A percentile compares a stretch with the other conserved stretches of the same genome.
Conservation (phyloP, 2,329 filamentous ascomycete species). For the Aspergillus caelatus region DNA sequence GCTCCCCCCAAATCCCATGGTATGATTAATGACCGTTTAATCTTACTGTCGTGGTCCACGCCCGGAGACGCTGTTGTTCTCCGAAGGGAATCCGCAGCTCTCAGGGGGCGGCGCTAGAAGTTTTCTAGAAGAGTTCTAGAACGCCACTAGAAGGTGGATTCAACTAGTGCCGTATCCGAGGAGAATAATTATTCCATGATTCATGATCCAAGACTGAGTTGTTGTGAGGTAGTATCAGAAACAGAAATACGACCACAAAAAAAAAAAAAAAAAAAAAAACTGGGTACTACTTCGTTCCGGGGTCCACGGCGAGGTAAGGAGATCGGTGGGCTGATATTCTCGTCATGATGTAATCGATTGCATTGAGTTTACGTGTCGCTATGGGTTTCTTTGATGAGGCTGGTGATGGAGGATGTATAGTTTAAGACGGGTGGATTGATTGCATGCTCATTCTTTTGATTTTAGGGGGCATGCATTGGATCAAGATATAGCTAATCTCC, state of each 20-base stretch:
- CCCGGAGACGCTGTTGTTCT: neutral
- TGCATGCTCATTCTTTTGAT: neutral
- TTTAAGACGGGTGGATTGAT: neutral
- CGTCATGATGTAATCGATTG: slow-evolving; percentile 3
- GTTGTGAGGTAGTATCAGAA: neutral
- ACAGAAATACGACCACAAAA: neutral
- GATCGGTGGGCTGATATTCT: slow-evolving; percentile 2
- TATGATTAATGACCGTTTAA: slow-evolving; percentile 6
- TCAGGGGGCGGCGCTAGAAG: slow-evolving; percentile 29
- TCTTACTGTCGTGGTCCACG: neutral
- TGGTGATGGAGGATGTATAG: neutral
- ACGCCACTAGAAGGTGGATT: slow-evolving; percentile 27
- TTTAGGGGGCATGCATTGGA: neutral
- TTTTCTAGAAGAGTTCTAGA: slow-evolving; percentile 37
- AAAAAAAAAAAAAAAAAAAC: neutral
- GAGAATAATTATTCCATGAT: neutral
- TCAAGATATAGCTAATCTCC: neutral
- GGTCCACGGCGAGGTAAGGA: neutral
- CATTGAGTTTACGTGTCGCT: neutral
- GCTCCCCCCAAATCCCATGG: neutral
- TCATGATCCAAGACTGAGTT: neutral
- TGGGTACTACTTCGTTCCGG: neutral
- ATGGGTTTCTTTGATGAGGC: neutral
- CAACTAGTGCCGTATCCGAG: neutral
- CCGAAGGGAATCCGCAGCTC: neutral